phyloP scores from a whole-genome alignment of 1,284 basidiomycete genomes.

The Volvariella volvacea region DNA sequence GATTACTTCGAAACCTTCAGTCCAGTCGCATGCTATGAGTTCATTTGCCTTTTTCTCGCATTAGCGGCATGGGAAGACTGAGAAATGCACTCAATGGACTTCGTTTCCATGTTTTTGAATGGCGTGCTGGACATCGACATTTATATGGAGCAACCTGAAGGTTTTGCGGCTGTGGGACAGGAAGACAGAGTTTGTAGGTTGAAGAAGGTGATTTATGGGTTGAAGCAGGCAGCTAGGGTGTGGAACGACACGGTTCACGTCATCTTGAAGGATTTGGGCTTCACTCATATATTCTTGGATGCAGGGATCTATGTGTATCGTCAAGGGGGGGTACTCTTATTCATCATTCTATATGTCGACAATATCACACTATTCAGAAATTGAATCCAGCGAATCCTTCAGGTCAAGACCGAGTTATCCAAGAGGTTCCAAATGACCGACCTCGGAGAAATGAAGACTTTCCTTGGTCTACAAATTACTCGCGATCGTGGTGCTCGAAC shows the following conservation, averaged over 20 bases:
- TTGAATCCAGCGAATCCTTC: background rate
- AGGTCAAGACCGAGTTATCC: background rate
- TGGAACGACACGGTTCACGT: constrained; percentile 16
- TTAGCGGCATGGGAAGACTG: constrained; percentile 15
- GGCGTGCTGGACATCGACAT: constrained; percentile 11
- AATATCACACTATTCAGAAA: constrained; percentile 8
- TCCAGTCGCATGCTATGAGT: constrained; percentile 19
- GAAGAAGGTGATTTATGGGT: constrained; percentile 14
- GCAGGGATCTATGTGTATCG: constrained; percentile 4
- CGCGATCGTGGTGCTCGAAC: constrained; percentile 6
- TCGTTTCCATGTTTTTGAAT: constrained; percentile 23
- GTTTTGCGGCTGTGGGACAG: constrained; percentile 9
- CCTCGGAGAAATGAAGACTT: constrained; percentile 10
- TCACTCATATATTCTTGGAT: background rate
- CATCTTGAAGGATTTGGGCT: background rate
- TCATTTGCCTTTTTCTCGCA: constrained; percentile 19
- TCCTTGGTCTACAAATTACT: constrained; percentile 12
- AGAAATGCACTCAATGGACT: constrained; percentile 21
- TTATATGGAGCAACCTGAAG: constrained; percentile 17
- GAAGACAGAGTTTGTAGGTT: constrained; percentile 7
- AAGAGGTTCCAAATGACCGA: constrained; percentile 13
- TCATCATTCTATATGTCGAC: constrained; percentile 13
- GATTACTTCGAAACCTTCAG: constrained; percentile 25
- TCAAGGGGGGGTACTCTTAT: background rate
- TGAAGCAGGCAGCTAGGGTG: constrained; percentile 16